Evolutionary conservation across 2,329 filamentous ascomycete species (phyloP), one percentile per base, ranked within the genome.

Genomic region (Lasiodiplodia sp.): DNA sequence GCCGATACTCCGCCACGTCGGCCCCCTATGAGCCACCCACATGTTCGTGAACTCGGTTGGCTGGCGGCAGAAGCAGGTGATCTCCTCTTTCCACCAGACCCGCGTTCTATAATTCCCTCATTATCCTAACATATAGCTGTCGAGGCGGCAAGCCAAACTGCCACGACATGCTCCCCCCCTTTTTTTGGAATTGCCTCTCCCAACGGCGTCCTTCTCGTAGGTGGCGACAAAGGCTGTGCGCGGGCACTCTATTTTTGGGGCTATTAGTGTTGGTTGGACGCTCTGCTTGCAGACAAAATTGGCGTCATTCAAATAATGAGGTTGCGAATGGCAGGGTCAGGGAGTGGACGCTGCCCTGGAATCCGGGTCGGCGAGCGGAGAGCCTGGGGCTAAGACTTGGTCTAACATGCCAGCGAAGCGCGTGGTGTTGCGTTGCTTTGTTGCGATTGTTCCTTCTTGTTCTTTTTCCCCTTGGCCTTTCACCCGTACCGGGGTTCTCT

Each of bases 221-320:
- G 60, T 52, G 47, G 44, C 47, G 47, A 64, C 10, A 34, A 38
- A 23, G 38, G 47, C 25, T 18, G 18, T 21, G 60, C 10, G 34
- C 23, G 34, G 52, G 18, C n/a, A 12, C 56, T 38, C 60, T 64
- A 52, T 64, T 64, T 52, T 64, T 64, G 47, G 44, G 31, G 4
- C 14, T 1, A 12, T 53, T 40, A 34, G 58, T 18, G 23, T 28
- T 23, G 28, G 25, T 34, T 31, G 23, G 25, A 18, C 3, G 21
- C 40, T 28, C 40, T 49, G 58, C 25, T 21, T 63, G 58, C 8
- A 51, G 28, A 49, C 23, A 25, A 7, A 4, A 21, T 10, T 51
- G 58, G 58, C 58, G 40, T 63, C 58, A 63, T 63, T 25, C 25
- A 58, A 28, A 63, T 63, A 40, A 62, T 44, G 40, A 62, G 40